Evolutionary conservation across 306 rosid genomes (phyloP).

Genomic region (Arachis hypogaea): DNA sequence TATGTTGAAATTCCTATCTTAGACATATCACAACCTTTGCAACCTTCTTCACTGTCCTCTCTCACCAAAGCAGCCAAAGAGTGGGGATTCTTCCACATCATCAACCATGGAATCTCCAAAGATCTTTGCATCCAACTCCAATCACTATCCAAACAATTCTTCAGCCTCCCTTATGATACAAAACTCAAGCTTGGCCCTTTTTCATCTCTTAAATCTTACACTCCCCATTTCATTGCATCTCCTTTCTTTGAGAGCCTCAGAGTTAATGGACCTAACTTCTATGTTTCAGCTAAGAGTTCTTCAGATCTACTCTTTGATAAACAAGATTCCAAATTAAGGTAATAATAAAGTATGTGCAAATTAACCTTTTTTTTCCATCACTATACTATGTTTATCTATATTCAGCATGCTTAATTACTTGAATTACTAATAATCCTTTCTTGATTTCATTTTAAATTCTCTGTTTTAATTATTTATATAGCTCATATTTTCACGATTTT

Average conservation of each 20-base stretch:
- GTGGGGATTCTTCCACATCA: constrained; percentile 84
- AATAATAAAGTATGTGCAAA: neutral
- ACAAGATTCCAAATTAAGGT: constrained; percentile 65
- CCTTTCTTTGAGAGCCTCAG: constrained; percentile 87
- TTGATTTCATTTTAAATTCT: no score
- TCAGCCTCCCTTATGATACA: constrained; percentile 66
- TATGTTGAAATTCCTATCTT: constrained; percentile 63
- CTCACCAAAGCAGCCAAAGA: constrained; percentile 66
- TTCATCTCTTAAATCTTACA: constrained; percentile 69
- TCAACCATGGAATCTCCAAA: constrained; percentile 84
- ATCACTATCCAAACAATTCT: constrained; percentile 54
- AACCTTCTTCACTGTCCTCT: constrained; percentile 56
- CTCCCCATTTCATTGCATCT: constrained; percentile 91
- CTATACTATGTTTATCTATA: no score
- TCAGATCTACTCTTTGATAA: constrained; percentile 54
- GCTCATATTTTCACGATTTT: no score
- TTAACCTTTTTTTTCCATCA: no score
- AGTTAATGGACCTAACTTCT: constrained; percentile 75
- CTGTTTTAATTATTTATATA: no score
- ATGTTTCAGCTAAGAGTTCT: constrained; percentile 72
- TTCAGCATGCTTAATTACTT: no score
- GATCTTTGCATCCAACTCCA: constrained; percentile 58
- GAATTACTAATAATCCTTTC: no score
- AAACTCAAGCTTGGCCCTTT: constrained; percentile 82
- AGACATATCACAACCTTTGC: constrained; percentile 70